phyloP scores from a whole-genome alignment of 2,329 filamentous ascomycete species.

The Epichloe scottii region DNA sequence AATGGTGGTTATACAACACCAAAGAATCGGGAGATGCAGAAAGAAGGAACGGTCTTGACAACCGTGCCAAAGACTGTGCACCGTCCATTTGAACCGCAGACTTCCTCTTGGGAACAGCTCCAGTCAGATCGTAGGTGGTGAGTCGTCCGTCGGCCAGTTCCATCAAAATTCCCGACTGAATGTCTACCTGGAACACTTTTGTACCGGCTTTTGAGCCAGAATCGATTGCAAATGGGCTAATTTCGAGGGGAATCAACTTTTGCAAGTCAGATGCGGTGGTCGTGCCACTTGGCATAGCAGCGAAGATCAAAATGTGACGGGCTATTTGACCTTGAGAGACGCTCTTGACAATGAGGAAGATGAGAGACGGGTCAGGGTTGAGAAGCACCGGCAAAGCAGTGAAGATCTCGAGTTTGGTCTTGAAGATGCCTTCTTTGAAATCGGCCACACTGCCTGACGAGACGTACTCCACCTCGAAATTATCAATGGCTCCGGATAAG shows the following conservation, averaged over 20 bases:
- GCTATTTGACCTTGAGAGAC: constrained; percentile 16
- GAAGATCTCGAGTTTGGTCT: constrained; percentile 38
- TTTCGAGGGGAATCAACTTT: constrained; percentile 26
- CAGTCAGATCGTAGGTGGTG: constrained; percentile 50
- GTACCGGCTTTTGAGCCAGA: constrained; percentile 7
- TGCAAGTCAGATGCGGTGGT: constrained; percentile 17
- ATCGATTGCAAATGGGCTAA: constrained; percentile 22
- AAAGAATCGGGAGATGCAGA: constrained; percentile 44
- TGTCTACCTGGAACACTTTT: constrained; percentile 42
- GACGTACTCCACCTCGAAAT: constrained; percentile 37
- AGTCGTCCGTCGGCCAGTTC: constrained; percentile 43
- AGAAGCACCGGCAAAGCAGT: constrained; percentile 37
- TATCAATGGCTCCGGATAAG: constrained; percentile 18
- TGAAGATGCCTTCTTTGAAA: constrained; percentile 41
- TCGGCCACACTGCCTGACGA: constrained; percentile 33
- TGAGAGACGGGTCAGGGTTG: constrained; percentile 35
- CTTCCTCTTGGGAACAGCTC: constrained; percentile 46
- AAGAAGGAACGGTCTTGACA: constrained; percentile 55
- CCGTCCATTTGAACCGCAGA: constrained; percentile 39
- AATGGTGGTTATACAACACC: constrained; percentile 57
- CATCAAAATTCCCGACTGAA: constrained; percentile 50
- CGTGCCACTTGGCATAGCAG: constrained; percentile 15
- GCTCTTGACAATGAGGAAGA: constrained; percentile 37
- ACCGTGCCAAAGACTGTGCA: constrained; percentile 49
- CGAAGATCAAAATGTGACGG: constrained; percentile 22